A percentile compares a stretch with the other conserved stretches of the same genome.
phyloP scores from a whole-genome alignment of 306 rosid species.

The Myrica gale region DNA sequence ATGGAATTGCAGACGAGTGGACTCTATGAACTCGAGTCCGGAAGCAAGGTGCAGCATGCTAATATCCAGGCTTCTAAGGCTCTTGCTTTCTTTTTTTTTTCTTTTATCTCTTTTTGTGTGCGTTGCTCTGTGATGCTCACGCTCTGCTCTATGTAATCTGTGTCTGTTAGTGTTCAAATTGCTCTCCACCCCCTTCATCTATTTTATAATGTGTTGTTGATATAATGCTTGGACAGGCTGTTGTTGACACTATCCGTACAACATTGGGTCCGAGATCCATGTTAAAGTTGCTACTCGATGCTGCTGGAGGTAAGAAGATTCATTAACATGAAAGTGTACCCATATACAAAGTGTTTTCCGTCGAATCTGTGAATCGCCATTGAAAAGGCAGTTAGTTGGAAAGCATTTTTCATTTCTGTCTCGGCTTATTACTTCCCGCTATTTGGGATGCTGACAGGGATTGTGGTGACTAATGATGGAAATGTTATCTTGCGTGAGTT shows the following conservation, averaged over 20 bases:
- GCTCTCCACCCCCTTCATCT: too few species aligned
- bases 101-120: too few species aligned
- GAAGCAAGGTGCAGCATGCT: constrained; percentile 85
- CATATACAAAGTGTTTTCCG: too few species aligned
- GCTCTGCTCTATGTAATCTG: too few species aligned
- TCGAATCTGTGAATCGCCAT: not conserved
- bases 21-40: constrained; percentile 67
- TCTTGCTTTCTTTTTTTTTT: not conserved
- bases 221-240: constrained; percentile 52
- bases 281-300: constrained; percentile 91
- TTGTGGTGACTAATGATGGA: constrained; percentile 97
- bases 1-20: too few species aligned
- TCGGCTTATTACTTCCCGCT: not conserved
- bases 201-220: not conserved
- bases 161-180: too few species aligned
- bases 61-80: constrained; percentile 95
- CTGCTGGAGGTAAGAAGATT: constrained; percentile 72
- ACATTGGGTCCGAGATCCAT: constrained; percentile 95
- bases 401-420: constrained; percentile 1
- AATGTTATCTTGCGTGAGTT: constrained; percentile 93
- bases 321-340: too few species aligned
- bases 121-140: too few species aligned
- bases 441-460: constrained; percentile 50
- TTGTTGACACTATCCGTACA: constrained; percentile 89
- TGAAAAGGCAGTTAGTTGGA: too few species aligned